Conservation (phyloP, 2,329 filamentous ascomycete genomes). For the Rutstroemia sp. region DNA sequence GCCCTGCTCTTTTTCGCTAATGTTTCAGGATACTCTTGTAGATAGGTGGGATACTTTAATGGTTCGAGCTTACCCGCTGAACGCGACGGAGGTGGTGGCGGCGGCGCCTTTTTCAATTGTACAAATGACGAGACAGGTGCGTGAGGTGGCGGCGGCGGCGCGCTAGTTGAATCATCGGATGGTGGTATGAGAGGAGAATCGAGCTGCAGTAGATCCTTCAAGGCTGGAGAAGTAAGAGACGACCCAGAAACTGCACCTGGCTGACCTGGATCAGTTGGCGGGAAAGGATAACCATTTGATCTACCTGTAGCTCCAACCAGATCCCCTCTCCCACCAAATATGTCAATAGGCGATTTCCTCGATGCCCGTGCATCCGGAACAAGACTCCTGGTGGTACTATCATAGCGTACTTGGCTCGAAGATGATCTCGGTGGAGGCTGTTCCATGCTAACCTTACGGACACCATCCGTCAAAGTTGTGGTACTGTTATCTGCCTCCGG, state of each 20-base stretch:
- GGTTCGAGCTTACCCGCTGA: slow-evolving; percentile 32
- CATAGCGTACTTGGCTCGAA: slow-evolving; percentile 24
- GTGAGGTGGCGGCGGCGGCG: slow-evolving; percentile 9
- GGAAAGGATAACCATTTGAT: slow-evolving; percentile 28
- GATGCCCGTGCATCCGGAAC: slow-evolving; percentile 18
- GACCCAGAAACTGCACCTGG: slow-evolving; percentile 23
- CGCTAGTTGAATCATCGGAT: slow-evolving; percentile 16
- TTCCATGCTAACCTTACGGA: slow-evolving; percentile 20
- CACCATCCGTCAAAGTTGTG: slow-evolving; percentile 17
- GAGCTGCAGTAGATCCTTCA: slow-evolving; percentile 23
- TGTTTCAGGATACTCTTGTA: slow-evolving; percentile 31
- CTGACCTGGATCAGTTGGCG: slow-evolving; percentile 24
- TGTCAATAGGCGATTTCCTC: slow-evolving; percentile 20
- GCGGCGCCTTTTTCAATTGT: slow-evolving; percentile 15
- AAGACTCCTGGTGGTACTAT: slow-evolving; percentile 28
- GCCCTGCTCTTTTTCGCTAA: slow-evolving; percentile 20
- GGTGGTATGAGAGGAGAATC: slow-evolving; percentile 15
- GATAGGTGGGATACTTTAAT: slow-evolving; percentile 30
- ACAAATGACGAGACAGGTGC: background rate
- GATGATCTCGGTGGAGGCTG: slow-evolving; percentile 12
- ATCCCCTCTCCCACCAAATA: slow-evolving; percentile 18
- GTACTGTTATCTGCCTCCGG: slow-evolving; percentile 21
- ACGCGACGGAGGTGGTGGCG: slow-evolving; percentile 22
- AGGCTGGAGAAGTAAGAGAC: slow-evolving; percentile 18
- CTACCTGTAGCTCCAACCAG: slow-evolving; percentile 16